A percentile compares a stretch with the other conserved stretches of the same genome.
Evolutionary conservation across 2,329 filamentous ascomycete species (phyloP).

Genomic region (Colletotrichum lini): DNA sequence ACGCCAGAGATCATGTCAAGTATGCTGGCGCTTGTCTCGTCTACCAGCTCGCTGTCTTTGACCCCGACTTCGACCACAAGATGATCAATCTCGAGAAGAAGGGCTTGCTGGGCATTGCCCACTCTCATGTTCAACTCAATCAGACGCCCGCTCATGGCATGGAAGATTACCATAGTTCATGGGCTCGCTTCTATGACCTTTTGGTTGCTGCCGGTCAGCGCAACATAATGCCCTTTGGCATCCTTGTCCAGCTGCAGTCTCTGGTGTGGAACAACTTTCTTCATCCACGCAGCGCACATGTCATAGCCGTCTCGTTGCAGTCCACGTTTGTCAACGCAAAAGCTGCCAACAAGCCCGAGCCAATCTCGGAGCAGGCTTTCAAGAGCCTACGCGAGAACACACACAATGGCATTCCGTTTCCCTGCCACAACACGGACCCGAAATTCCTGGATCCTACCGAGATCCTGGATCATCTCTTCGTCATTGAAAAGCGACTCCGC

Average conservation of each 20-base stretch:
- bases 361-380: conserved; percentile 68
- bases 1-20: conserved; percentile 49
- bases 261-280: conserved; percentile 76
- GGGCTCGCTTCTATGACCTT: conserved; percentile 44
- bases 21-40: conserved; percentile 60
- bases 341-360: conserved; percentile 47
- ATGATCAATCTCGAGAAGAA: conserved; percentile 45
- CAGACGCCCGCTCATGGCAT: conserved; percentile 2
- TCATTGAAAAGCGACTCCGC: conserved; percentile 58
- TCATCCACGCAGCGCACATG: conserved; percentile 64
- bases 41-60: conserved; percentile 55
- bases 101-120: conserved; percentile 24
- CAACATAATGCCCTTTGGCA: conserved; percentile 62
- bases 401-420: conserved; percentile 66
- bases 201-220: conserved; percentile 43
- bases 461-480: conserved; percentile 57
- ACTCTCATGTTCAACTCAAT: conserved; percentile 42
- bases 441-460: conserved; percentile 54
- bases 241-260: conserved; percentile 74
- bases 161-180: conserved; percentile 44
- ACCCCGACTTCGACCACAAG: conserved; percentile 46
- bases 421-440: conserved; percentile 65
- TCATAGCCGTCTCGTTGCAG: conserved; percentile 62
- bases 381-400: conserved; percentile 66
- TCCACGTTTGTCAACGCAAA: conserved; percentile 47